Percentiles rank a stretch among this genome's conserved stretches.
phyloP scores from a whole-genome alignment of 139 green algal genomes.

The Volvox africanus region DNA sequence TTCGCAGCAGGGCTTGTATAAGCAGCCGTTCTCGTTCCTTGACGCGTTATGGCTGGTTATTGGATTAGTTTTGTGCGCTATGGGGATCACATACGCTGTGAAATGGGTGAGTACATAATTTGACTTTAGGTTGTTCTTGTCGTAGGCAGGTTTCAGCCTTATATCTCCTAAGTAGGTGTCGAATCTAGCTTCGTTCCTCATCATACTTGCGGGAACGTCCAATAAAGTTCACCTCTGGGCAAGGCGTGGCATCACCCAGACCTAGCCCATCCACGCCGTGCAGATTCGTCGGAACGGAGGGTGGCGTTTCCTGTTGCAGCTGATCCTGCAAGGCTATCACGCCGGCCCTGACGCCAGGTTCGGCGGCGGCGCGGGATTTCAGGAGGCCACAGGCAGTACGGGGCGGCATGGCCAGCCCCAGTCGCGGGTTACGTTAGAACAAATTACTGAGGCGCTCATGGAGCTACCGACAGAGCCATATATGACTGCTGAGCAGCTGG shows the following conservation, averaged over 20 bases:
- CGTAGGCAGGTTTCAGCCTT: too few species aligned
- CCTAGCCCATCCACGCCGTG: not conserved
- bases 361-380: not conserved
- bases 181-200: too few species aligned
- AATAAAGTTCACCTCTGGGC: too few species aligned
- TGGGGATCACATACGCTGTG: not conserved
- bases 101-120: not conserved
- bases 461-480: constrained; percentile 64
- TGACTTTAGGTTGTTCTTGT: too few species aligned
- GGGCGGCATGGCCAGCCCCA: not conserved
- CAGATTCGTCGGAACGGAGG: constrained; percentile 17
- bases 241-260: too few species aligned
- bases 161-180: too few species aligned
- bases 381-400: not conserved
- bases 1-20: not conserved
- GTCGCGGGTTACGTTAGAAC: not conserved
- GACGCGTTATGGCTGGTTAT: not conserved
- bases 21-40: not conserved
- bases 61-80: not conserved
- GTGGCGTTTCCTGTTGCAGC: not conserved
- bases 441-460: constrained; percentile 6
- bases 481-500: constrained; percentile 57
- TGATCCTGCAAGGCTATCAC: constrained; percentile 24
- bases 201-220: too few species aligned
- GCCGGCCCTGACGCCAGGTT: not conserved